Evolutionary conservation across 2,329 filamentous ascomycete genomes (phyloP).

Genomic region (Camillea tinctor): DNA sequence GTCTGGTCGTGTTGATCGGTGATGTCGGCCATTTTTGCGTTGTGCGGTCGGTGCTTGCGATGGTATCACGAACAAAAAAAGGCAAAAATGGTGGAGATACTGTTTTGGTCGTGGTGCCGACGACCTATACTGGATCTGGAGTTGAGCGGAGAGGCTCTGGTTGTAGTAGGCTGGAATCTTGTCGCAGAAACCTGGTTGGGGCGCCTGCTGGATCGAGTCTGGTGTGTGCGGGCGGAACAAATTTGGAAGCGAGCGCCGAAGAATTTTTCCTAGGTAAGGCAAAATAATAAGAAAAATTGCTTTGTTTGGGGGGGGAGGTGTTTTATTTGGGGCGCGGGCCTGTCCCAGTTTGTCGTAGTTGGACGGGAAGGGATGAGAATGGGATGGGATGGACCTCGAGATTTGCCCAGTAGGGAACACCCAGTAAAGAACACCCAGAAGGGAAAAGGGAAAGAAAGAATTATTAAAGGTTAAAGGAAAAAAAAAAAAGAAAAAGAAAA

Average conservation of each 20-base stretch:
- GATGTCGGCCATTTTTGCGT: constrained; percentile 75
- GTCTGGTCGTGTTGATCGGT: constrained; percentile 75
- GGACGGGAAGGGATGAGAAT: not conserved
- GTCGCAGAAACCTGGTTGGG: constrained; percentile 58
- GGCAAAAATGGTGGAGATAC: constrained; percentile 59
- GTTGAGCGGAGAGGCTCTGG: constrained; percentile 50
- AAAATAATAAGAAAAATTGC: constrained; percentile 28
- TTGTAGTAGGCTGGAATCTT: constrained; percentile 43
- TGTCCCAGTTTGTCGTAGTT: not conserved
- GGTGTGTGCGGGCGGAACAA: constrained; percentile 45
- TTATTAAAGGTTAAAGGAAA: too few species aligned
- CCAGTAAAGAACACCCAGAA: not conserved
- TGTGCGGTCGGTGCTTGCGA: constrained; percentile 24
- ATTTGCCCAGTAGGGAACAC: not conserved
- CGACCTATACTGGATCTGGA: constrained; percentile 66
- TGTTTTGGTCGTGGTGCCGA: constrained; percentile 65
- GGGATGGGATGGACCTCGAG: not conserved
- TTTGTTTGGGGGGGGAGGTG: constrained; percentile 12
- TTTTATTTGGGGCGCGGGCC: not conserved
- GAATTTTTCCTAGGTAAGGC: constrained; percentile 36
- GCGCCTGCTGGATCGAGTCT: constrained; percentile 47
- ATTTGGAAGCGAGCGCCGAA: constrained; percentile 37
- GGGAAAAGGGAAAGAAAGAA: too few species aligned
- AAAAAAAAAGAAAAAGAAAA: too few species aligned
- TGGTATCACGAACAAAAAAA: constrained; percentile 51